Evolutionary conservation across 345 rosid species (phyloP).

Genomic region (Citrus medica): DNA sequence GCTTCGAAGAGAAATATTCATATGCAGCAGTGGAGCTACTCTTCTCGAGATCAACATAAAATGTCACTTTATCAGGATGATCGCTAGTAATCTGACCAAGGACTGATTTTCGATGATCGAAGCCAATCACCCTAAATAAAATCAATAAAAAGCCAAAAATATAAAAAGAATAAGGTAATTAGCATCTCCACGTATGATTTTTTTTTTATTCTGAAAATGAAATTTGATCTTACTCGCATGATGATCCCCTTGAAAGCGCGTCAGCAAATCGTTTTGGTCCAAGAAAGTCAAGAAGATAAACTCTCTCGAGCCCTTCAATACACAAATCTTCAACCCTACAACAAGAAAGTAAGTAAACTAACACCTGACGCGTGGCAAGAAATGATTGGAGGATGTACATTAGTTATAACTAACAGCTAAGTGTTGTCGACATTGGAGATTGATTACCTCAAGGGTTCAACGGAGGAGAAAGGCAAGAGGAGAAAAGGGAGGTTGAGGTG

Average conservation of each 20-base stretch:
- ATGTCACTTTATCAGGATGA: constrained; percentile 28
- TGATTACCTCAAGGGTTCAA: constrained; percentile 53
- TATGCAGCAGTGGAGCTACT: constrained; percentile 70
- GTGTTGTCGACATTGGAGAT: neutral
- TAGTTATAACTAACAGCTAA: neutral
- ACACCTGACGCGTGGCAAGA: neutral
- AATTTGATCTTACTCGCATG: constrained; percentile 60
- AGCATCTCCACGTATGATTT: neutral
- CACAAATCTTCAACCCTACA: constrained; percentile 53
- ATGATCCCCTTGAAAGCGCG: constrained; percentile 24
- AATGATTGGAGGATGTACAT: neutral
- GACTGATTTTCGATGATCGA: constrained; percentile 73
- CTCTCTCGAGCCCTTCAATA: constrained; percentile 49
- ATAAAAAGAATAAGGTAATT: neutral
- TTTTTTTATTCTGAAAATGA: neutral
- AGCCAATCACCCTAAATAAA: constrained; percentile 55
- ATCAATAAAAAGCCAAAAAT: neutral
- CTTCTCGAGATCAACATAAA: constrained; percentile 52
- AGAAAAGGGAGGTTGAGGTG: constrained; percentile 62
- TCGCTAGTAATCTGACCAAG: constrained; percentile 25
- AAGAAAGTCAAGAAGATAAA: constrained; percentile 70
- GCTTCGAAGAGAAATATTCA: constrained; percentile 51
- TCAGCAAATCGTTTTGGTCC: constrained; percentile 52
- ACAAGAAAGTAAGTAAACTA: neutral
- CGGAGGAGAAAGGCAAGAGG: constrained; percentile 72